Percentiles rank a stretch among this genome's conserved stretches.
Evolutionary conservation across 768 basidiomycete species (phyloP).

Genomic region (Ramaria sp.): DNA sequence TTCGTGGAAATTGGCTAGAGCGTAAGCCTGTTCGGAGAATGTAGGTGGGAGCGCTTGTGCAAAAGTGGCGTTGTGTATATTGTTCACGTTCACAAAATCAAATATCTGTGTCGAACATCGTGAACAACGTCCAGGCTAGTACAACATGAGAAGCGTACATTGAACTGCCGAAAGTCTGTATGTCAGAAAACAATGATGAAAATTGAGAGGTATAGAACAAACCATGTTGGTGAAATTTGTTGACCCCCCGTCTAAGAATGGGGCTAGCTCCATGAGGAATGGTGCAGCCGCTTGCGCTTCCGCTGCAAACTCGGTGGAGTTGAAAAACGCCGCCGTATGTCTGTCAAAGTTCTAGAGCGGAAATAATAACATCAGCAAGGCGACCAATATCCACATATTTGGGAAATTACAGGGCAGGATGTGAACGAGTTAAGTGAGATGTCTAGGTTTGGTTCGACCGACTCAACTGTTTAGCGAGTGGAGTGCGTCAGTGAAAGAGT

Average conservation of each 20-base stretch:
- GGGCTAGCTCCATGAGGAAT: conserved; percentile 57
- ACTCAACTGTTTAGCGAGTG: conserved; percentile 35
- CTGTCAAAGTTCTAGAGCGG: conserved; percentile 46
- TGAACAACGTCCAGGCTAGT: background rate
- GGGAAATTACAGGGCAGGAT: conserved; percentile 37
- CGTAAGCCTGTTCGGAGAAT: conserved; percentile 61
- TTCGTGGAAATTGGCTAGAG: conserved; percentile 74
- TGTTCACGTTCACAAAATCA: conserved; percentile 68
- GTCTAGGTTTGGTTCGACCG: conserved; percentile 50
- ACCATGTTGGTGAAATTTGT: conserved; percentile 61
- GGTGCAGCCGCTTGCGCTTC: conserved; percentile 40
- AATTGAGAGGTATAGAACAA: conserved; percentile 18
- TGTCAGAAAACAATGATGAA: background rate
- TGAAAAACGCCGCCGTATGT: conserved; percentile 50
- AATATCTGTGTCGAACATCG: conserved; percentile 37
- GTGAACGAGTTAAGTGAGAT: conserved; percentile 59
- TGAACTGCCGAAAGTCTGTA: conserved; percentile 42
- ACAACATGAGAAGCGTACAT: conserved; percentile 37
- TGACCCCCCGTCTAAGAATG: conserved; percentile 63
- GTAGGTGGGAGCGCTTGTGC: conserved; percentile 73
- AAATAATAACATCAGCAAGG: background rate
- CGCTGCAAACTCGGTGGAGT: conserved; percentile 56
- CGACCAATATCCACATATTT: background rate
- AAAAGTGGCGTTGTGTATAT: conserved; percentile 75
- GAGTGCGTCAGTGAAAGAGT: background rate